Conservation (phyloP, 495 filamentous ascomycete genomes). For the Staphylotrichum longicolle region DNA sequence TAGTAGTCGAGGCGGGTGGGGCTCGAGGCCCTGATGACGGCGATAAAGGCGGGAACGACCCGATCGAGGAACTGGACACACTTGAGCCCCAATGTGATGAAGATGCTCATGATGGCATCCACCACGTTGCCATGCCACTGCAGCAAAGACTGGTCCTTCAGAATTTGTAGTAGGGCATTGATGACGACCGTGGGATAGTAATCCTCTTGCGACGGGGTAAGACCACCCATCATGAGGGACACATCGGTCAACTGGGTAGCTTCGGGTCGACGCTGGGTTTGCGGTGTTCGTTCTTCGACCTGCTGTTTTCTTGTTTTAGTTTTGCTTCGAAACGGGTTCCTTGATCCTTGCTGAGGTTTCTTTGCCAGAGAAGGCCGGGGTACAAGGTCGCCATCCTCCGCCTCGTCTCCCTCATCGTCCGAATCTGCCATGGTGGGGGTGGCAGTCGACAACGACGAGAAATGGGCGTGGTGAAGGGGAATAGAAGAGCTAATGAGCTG, state of each 20-base stretch:
- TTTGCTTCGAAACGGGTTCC: slow-evolving; percentile 47
- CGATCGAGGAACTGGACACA: slow-evolving; percentile 90
- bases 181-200: slow-evolving; percentile 99
- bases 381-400: neutral
- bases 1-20: slow-evolving; percentile 79
- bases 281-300: slow-evolving; percentile 61
- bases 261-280: slow-evolving; percentile 60
- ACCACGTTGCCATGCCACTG: slow-evolving; percentile 95
- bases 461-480: slow-evolving; percentile 12
- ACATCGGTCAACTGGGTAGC: slow-evolving; percentile 79
- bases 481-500: slow-evolving; percentile 24
- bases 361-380: neutral
- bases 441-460: slow-evolving; percentile 15
- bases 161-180: slow-evolving; percentile 83
- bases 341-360: slow-evolving; percentile 34
- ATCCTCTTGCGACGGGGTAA: slow-evolving; percentile 96
- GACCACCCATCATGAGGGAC: slow-evolving; percentile 91
- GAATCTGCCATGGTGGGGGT: slow-evolving; percentile 19
- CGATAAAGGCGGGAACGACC: slow-evolving; percentile 89
- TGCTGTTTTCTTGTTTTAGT: slow-evolving; percentile 41
- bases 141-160: slow-evolving; percentile 82
- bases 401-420: slow-evolving; percentile 18
- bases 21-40: slow-evolving; percentile 76
- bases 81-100: slow-evolving; percentile 90
- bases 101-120: slow-evolving; percentile 97